These are phyloP conservation scores for Leptodermis oblonga DNA, from an alignment of 257 asterid genomes.

Conservation along the genomic window DNA sequence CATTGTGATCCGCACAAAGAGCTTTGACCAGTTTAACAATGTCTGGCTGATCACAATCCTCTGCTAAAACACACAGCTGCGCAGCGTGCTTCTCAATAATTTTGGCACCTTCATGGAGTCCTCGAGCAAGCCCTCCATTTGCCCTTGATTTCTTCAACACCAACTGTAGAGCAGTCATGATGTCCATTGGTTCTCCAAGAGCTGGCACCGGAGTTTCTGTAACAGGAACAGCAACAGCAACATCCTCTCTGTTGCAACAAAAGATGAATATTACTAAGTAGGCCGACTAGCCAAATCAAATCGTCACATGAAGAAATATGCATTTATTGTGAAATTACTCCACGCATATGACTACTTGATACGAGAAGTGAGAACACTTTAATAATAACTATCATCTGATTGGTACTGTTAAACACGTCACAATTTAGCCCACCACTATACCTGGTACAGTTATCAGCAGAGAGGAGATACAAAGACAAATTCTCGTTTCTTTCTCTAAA, in stretches of 20 bases:
- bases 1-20: slow-evolving; percentile 66
- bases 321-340: background rate
- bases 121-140: slow-evolving; percentile 63
- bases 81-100: slow-evolving; percentile 66
- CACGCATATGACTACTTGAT: background rate
- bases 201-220: slow-evolving; percentile 23
- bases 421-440: background rate
- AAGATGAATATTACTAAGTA: background rate
- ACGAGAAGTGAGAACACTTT: background rate
- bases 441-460: too few species aligned
- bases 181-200: slow-evolving; percentile 63
- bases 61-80: slow-evolving; percentile 67
- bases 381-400: background rate
- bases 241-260: slow-evolving; percentile 17
- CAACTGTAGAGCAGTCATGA: slow-evolving; percentile 58
- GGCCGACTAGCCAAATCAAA: background rate
- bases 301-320: background rate
- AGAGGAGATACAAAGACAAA: too few species aligned
- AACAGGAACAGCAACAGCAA: slow-evolving; percentile 14
- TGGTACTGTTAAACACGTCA: background rate
- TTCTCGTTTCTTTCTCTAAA: too few species aligned
- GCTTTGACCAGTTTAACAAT: slow-evolving; percentile 67
- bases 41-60: slow-evolving; percentile 64
- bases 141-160: slow-evolving; percentile 61
- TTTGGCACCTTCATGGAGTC: slow-evolving; percentile 63